Evolutionary conservation across 2,329 filamentous ascomycete genomes (phyloP).

Genomic region (Lasiodiplodia sp.): DNA sequence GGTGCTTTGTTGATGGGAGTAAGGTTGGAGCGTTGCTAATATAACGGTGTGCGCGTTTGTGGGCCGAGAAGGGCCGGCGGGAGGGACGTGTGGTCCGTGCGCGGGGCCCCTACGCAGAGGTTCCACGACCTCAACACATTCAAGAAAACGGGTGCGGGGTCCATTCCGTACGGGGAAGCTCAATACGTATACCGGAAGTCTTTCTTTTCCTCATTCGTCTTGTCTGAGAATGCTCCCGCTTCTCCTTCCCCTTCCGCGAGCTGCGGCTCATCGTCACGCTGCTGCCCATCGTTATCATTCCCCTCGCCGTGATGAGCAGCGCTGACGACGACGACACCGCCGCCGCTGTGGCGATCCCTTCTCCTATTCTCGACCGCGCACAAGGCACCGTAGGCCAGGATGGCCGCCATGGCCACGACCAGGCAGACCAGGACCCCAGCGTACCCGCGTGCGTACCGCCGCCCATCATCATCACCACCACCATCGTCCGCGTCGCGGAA

Average conservation of each 20-base stretch:
- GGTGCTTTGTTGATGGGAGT: not conserved
- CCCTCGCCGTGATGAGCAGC: too few species aligned
- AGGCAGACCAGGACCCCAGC: constrained; percentile 31
- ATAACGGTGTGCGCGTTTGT: not conserved
- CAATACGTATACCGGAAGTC: constrained; percentile 31
- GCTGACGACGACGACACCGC: too few species aligned
- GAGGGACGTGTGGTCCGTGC: not conserved
- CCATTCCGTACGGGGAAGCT: too few species aligned
- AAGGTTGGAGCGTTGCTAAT: not conserved
- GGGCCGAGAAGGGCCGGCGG: not conserved
- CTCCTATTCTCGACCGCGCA: constrained; percentile 32
- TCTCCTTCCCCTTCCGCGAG: not conserved
- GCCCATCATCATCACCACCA: constrained; percentile 45
- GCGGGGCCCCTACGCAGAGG: not conserved
- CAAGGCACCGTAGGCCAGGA: constrained; percentile 30
- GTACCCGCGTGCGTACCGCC: constrained; percentile 44
- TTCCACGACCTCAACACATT: not conserved
- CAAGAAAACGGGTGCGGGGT: too few species aligned
- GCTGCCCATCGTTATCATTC: too few species aligned
- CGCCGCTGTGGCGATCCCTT: constrained; percentile 18
- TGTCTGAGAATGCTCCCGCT: constrained; percentile 29
- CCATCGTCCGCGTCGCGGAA: constrained; percentile 36
- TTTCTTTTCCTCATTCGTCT: constrained; percentile 32
- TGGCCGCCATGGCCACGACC: constrained; percentile 32
- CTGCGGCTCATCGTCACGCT: too few species aligned